Evolutionary conservation across 768 basidiomycete species (phyloP), one percentile per base, ranked within the genome.

Genomic region (Astraeus odoratus): DNA sequence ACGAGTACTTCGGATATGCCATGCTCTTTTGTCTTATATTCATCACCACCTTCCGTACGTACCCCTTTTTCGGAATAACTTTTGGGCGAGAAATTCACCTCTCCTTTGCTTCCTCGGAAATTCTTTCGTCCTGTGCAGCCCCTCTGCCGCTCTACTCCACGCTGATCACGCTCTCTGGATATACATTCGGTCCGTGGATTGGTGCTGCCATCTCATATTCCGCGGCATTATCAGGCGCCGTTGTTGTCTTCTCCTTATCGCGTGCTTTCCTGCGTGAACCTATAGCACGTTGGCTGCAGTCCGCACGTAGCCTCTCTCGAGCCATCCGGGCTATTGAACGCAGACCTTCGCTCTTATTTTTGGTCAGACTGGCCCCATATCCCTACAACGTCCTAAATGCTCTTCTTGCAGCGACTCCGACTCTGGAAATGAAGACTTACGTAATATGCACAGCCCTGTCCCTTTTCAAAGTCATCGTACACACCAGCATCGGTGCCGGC

Each of bases 301-400:
- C 75, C 13, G 80, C 86, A 1, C 67, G 74, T 39, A 80, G 82
- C 9, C 76, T 94, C 58, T 81, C 78, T 52, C 83, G 89, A 38
- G 86, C 87, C 46, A 83, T 95, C 8, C 76, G 81, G 27, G 91
- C 91, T 19, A 85, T 96, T 53, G 90, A 94, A 68, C 81, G 81
- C 64, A 80, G 83, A 42, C 92, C 92, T 1, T 82, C 82, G 57
- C 74, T 96, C 4, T 79, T 96, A 16, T 91, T 95, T 70, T 78
- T 95, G 49, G 88, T 96, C 54, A 85, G 93, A 40, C 74, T 93
- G 44, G 91, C 87, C n/a, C 89, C 89, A 3, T 90, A 91, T 60
- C 88, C 86, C 0, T 90, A 86, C 70, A 95, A 95, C 67, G 86
- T 95, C 57, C 89, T 95, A 81, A 96, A 95, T 69, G 88, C 86